Evolutionary conservation across 2,329 filamentous ascomycete genomes (phyloP).

Genomic region (Plectosphaerella cucumerina): DNA sequence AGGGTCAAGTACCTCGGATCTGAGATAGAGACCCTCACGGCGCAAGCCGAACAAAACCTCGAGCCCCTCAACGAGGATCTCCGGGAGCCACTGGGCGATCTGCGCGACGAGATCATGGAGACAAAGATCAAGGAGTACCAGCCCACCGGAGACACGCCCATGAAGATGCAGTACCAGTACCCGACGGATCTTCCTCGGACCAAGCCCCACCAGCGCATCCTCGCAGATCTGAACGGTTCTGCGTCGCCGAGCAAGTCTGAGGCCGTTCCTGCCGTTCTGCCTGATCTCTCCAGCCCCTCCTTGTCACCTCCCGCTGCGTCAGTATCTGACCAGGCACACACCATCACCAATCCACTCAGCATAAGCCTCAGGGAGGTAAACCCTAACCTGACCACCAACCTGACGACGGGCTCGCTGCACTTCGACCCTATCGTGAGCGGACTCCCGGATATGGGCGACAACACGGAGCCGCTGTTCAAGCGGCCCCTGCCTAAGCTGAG

Average conservation of each 20-base stretch:
- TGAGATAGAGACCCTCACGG: conserved; percentile 60
- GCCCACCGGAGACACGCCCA: conserved; percentile 81
- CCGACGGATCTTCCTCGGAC: conserved; percentile 77
- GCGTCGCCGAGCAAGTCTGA: conserved; percentile 18
- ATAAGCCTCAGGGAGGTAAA: conserved; percentile 53
- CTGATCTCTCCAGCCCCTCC: conserved; percentile 27
- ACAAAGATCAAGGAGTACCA: conserved; percentile 73
- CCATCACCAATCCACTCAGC: conserved; percentile 19
- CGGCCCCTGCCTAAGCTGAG: conserved; percentile 25
- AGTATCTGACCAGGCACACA: conserved; percentile 9
- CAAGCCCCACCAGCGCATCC: conserved; percentile 37
- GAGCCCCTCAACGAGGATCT: conserved; percentile 56
- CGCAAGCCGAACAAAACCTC: conserved; percentile 55
- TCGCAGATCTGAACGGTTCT: conserved; percentile 34
- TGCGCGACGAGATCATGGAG: conserved; percentile 64
- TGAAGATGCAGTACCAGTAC: conserved; percentile 77
- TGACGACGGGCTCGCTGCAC: conserved; percentile 28
- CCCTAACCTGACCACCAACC: conserved; percentile 36
- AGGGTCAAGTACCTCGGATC: conserved; percentile 65
- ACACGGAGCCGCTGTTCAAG: conserved; percentile 45
- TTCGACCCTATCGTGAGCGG: conserved; percentile 41
- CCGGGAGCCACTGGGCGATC: conserved; percentile 63
- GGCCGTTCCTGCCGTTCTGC: conserved; percentile 28
- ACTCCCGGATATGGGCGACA: conserved; percentile 32
- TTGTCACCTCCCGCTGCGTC: background rate